phyloP scores from a whole-genome alignment of 495 filamentous ascomycete species.

The Annulohypoxylon stygium region DNA sequence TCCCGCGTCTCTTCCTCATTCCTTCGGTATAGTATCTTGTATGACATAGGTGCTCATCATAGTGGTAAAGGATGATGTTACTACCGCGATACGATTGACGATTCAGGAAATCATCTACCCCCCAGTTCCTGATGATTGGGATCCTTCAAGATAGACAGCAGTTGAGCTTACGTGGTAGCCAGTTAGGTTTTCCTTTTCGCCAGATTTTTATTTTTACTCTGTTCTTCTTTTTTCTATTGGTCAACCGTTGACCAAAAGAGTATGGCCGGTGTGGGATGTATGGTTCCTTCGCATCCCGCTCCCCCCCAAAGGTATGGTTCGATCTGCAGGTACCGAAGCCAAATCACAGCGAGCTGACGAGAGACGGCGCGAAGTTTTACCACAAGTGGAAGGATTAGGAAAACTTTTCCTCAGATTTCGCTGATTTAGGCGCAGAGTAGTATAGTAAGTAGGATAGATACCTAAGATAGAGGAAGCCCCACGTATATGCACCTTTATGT shows the following conservation, averaged over 20 bases:
- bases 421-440: neutral
- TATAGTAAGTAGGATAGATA: neutral
- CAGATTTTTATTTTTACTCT: neutral
- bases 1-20: slow-evolving; percentile 4
- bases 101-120: neutral
- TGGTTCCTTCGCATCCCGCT: slow-evolving; percentile 33
- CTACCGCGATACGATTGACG: slow-evolving; percentile 4
- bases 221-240: slow-evolving; percentile 32
- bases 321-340: slow-evolving; percentile 44
- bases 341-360: slow-evolving; percentile 45
- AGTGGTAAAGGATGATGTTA: slow-evolving; percentile 10
- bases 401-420: slow-evolving; percentile 15
- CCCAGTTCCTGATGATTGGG: neutral
- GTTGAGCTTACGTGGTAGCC: slow-evolving; percentile 19
- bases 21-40: neutral
- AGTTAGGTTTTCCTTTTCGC: slow-evolving; percentile 12
- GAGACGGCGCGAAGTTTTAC: slow-evolving; percentile 42
- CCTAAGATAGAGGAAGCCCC: slow-evolving; percentile 2
- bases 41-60: slow-evolving; percentile 16
- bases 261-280: slow-evolving; percentile 35
- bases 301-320: slow-evolving; percentile 29
- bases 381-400: slow-evolving; percentile 23
- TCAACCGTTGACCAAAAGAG: slow-evolving; percentile 3
- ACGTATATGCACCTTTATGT: slow-evolving; percentile 18
- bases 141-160: slow-evolving; percentile 8